Evolutionary conservation across 768 basidiomycete genomes (phyloP), one percentile per base, ranked within the genome.

Genomic region (Leccinellum albellum): DNA sequence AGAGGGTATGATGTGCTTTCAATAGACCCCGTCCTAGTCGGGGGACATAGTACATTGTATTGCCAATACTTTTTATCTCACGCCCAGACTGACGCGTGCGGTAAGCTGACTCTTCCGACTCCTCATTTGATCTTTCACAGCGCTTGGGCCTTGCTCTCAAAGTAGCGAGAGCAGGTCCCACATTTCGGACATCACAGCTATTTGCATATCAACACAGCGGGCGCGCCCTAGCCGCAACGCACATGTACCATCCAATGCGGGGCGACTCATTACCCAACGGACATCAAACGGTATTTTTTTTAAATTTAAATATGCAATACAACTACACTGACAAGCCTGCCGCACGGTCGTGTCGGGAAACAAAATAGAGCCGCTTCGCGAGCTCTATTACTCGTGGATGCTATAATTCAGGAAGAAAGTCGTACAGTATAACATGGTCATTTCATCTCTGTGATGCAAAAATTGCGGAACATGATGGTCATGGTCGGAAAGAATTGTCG

Each of bases 1-100:
- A 56, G 28, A 21, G 15, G n/a, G 51, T 35, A 21, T 37, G 20
- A 14, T 20, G 29, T 24, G 12, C 32, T 42, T 31, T 4, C 37
- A 40, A 40, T n/a, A 40, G 3, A 2, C 28, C 53, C 40, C 49
- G 54, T 17, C 15, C 31, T 46, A 13, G 48, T 54, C 62, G 61
- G 53, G 28, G n/a, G 50, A 50, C 28, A 6, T 6, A n/a, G n/a
- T n/a, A 44, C 21, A 31, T 33, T 26, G 28, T 28, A 29, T 29
- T 28, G 46, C 32, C 29, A 28, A 29, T 29, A 21, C 8, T 23
- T 1, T 51, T 35, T 10, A 6, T 40, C 21, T 29, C 46, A 49
- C 46, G 44, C 21, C 49, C 12, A 62, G 35, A n/a, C n/a, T 37
- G 1, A 37, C 15, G 35, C 35, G 47, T 26, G 13, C 32, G 35